Percentiles rank a stretch among this genome's conserved stretches.
Evolutionary conservation across 345 rosid species (phyloP).

Genomic region (Gossypium turneri): DNA sequence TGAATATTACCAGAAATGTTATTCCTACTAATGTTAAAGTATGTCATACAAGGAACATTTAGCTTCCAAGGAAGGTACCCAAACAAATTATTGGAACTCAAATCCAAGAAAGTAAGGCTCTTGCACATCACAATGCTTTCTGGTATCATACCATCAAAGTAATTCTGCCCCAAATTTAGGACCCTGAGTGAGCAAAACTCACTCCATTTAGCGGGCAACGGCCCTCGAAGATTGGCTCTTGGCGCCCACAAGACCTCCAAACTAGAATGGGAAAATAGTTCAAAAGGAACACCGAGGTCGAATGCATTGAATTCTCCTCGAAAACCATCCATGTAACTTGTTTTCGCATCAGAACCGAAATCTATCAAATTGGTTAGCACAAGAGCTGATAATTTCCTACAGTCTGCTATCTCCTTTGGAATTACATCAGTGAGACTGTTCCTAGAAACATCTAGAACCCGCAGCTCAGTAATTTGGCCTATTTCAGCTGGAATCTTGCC

Average conservation of each 20-base stretch:
- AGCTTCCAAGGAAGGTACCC: slow-evolving; percentile 46
- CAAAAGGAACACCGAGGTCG: slow-evolving; percentile 38
- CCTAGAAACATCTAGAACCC: slow-evolving; percentile 56
- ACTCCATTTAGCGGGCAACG: slow-evolving; percentile 44
- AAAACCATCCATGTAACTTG: slow-evolving; percentile 17
- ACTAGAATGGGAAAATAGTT: slow-evolving; percentile 32
- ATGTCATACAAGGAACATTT: slow-evolving; percentile 51
- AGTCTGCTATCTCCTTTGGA: slow-evolving; percentile 44
- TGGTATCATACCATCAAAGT: slow-evolving; percentile 36
- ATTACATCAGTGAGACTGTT: slow-evolving; percentile 48
- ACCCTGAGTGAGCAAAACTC: slow-evolving; percentile 47
- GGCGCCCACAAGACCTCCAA: slow-evolving; percentile 72
- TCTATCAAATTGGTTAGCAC: slow-evolving; percentile 47
- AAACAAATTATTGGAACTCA: slow-evolving; percentile 48
- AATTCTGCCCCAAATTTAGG: slow-evolving; percentile 52
- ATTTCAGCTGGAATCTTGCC: slow-evolving; percentile 54
- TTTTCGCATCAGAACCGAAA: slow-evolving; percentile 15
- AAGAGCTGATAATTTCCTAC: slow-evolving; percentile 44
- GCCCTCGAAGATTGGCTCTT: slow-evolving; percentile 54
- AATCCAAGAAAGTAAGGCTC: slow-evolving; percentile 55
- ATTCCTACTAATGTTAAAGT: slow-evolving; percentile 53
- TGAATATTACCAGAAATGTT: slow-evolving; percentile 48
- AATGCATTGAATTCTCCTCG: slow-evolving; percentile 62
- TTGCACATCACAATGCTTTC: slow-evolving; percentile 36
- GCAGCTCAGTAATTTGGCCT: slow-evolving; percentile 48